Evolutionary conservation across 2,329 filamentous ascomycete species (phyloP).

Genomic region (Ophiosphaerella korrae): DNA sequence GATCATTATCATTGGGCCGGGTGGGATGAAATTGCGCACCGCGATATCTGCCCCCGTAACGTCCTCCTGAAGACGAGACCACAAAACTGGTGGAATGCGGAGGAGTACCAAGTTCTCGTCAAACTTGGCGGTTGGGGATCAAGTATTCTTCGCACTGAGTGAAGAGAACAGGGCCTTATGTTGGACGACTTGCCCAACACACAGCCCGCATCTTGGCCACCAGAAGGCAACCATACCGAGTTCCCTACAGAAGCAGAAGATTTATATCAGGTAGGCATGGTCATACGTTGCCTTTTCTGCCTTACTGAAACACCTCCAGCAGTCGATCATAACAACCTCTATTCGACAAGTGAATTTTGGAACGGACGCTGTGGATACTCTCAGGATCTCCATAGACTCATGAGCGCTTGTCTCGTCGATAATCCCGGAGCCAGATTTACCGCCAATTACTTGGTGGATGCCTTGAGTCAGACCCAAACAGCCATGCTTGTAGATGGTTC

Average conservation of each 20-base stretch:
- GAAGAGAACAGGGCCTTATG: neutral
- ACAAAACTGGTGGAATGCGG: neutral
- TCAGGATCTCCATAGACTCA: too few relatives aligned
- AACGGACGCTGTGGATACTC: too few relatives aligned
- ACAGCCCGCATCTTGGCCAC: neutral
- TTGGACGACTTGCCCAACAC: neutral
- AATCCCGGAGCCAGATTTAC: too few relatives aligned
- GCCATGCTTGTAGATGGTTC: too few relatives aligned
- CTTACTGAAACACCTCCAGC: too few relatives aligned
- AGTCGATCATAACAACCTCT: too few relatives aligned
- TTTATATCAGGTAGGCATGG: conserved; percentile 3
- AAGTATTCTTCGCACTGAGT: neutral
- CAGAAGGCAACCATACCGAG: neutral
- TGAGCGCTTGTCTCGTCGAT: too few relatives aligned
- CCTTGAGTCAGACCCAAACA: too few relatives aligned
- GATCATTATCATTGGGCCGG: neutral
- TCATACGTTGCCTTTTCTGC: neutral
- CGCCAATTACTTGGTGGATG: too few relatives aligned
- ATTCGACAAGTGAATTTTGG: too few relatives aligned
- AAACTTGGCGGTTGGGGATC: neutral
- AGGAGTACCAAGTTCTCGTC: neutral
- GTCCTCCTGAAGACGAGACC: neutral
- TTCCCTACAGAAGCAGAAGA: conserved; percentile 1
- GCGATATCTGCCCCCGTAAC: neutral
- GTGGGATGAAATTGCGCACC: neutral